phyloP scores from a whole-genome alignment of 371 early-diverging fungal species.

The Basidiobolus meristosporus region DNA sequence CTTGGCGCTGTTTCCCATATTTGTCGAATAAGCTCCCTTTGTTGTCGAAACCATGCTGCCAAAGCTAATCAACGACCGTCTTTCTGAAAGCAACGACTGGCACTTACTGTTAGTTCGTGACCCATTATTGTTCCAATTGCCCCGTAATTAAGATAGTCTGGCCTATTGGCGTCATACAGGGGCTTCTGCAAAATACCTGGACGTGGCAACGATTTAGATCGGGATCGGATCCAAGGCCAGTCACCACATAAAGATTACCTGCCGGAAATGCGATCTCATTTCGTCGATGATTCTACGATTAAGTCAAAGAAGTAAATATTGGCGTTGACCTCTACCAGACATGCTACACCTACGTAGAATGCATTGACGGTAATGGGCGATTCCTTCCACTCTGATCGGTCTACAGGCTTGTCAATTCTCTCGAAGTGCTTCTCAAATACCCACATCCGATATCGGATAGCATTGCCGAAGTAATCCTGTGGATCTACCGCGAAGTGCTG shows the following conservation, averaged over 20 bases:
- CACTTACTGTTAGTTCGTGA: slow-evolving; percentile 32
- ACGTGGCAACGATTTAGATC: too few species aligned
- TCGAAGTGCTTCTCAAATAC: slow-evolving; percentile 4
- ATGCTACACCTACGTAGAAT: slow-evolving; percentile 18
- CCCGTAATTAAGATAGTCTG: slow-evolving; percentile 33
- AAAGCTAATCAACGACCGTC: too few species aligned
- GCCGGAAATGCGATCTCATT: slow-evolving; percentile 40
- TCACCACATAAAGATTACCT: too few species aligned
- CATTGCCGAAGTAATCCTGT: slow-evolving; percentile 17
- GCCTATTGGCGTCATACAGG: slow-evolving; percentile 17
- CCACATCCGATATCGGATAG: slow-evolving; percentile 11
- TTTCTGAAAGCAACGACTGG: too few species aligned
- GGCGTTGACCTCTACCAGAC: too few species aligned
- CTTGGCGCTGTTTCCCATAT: slow-evolving; percentile 12
- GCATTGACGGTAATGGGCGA: slow-evolving; percentile 36
- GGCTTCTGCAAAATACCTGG: slow-evolving; percentile 24
- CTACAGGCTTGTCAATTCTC: slow-evolving; percentile 12
- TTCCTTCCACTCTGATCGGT: slow-evolving; percentile 27
- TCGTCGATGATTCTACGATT: slow-evolving; percentile 15
- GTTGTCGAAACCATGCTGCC: slow-evolving; percentile 34
- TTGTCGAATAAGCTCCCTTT: slow-evolving; percentile 28
- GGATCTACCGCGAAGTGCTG: slow-evolving; percentile 8
- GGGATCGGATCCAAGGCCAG: too few species aligned
- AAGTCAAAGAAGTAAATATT: too few species aligned
- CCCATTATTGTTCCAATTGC: slow-evolving; percentile 33